Evolutionary conservation across 169 alveolate genomes (phyloP), one percentile per base, ranked within the genome.

Genomic region (Neospora caninum): DNA sequence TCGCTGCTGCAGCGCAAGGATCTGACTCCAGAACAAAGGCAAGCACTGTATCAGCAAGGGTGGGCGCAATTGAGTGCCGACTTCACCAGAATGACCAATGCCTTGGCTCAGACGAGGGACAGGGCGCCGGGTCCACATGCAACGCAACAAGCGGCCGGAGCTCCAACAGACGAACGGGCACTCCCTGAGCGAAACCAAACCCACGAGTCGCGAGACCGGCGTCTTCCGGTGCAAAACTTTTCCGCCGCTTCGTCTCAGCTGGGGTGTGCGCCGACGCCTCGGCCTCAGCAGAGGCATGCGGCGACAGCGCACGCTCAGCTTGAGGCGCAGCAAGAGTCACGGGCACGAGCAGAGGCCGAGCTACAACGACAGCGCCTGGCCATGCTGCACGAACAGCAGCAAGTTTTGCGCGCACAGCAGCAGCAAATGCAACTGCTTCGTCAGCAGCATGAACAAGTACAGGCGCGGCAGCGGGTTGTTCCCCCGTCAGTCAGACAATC

Each of bases 1-100:
- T 38, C 41, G 49, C 84, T 73, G 84, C 84, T 73, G 84, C 84
- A 73, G 84, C 84, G 45, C 49, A 38, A 27, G 45, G 84, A 38
- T 36, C n/a, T 73, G 84, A 27, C 49, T 4, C 41, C 43, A 27
- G 49, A 73, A 73, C 84, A 73, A 43, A 9, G 84, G 0, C 84
- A 73, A 27, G 84, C 84, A 34, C 49, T 38, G 45, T 38, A 36
- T 29, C 84, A 73, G 84, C 84, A 73, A 13, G 84, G 49, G 22
- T 29, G 41, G 16, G 84, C 84, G 31, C 84, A 38, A 16, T 38
- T 73, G 41, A n/a, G 45, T 16, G 84, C 84, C 2, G 84, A 73
- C 27, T 38, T 73, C 43, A 64, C 78, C 78, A 64, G 78, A 64
- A 64, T 64, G 78, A 64, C 20, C 29, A 29, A 29, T 29, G 78